Conservation (phyloP, 148 eudicot genomes). For the Rhododendron kiyosumense region DNA sequence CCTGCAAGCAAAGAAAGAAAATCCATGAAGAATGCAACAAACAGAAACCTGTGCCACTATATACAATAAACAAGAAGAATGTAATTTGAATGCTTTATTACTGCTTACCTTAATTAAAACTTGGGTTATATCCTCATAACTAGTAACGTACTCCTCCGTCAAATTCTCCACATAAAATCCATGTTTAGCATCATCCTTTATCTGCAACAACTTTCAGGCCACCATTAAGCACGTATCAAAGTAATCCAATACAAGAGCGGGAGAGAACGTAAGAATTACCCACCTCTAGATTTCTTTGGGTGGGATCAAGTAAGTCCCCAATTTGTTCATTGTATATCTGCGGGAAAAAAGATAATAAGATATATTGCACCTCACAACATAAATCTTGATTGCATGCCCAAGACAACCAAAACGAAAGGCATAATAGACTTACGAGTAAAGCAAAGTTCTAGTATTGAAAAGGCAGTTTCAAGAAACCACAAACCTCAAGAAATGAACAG, state of each 20-base stretch:
- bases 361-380: background rate
- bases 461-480: background rate
- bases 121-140: conserved; percentile 85
- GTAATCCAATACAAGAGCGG: background rate
- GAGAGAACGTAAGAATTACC: background rate
- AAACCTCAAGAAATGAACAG: conserved; percentile 95
- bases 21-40: background rate
- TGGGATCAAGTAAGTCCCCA: conserved; percentile 89
- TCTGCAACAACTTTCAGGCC: conserved; percentile 33
- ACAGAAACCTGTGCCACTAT: background rate
- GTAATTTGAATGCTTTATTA: background rate
- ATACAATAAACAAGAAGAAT: background rate
- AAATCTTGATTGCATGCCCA: conserved; percentile 74
- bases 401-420: background rate
- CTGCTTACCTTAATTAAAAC: conserved; percentile 65
- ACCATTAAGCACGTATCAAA: conserved; percentile 9
- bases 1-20: conserved; percentile 42
- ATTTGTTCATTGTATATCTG: conserved; percentile 84
- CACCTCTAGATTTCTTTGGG: conserved; percentile 79
- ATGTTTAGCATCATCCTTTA: conserved; percentile 77
- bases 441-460: too few relatives aligned
- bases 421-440: too few relatives aligned
- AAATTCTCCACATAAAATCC: conserved; percentile 83
- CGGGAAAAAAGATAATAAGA: background rate
- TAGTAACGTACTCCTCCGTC: conserved; percentile 86